Conservation (phyloP, 192 early-diverging fungal species). For the Umbelopsis ramanniana region DNA sequence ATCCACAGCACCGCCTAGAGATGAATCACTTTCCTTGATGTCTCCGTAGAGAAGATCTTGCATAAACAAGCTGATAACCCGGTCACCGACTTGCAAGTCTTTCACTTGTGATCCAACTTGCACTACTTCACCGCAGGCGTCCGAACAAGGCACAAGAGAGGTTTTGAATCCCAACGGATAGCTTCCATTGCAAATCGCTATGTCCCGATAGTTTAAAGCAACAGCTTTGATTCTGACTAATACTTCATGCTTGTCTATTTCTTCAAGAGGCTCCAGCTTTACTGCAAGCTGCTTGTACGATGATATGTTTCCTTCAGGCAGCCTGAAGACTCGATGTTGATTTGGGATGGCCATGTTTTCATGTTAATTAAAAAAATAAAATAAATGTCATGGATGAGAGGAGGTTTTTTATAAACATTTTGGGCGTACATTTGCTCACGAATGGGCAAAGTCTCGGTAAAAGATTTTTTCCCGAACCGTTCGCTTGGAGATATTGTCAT, state of each 20-base stretch:
- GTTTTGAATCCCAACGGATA: background rate
- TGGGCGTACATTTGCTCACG: too few species aligned
- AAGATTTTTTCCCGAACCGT: too few species aligned
- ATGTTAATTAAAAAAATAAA: too few species aligned
- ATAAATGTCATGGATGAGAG: too few species aligned
- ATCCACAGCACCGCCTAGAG: constrained; percentile 1
- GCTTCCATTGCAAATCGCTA: background rate
- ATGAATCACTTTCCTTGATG: background rate
- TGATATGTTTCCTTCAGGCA: background rate
- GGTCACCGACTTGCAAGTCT: constrained; percentile 22
- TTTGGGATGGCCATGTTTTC: background rate
- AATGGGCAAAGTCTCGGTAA: too few species aligned
- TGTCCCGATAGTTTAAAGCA: constrained; percentile 12
- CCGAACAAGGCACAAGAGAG: constrained; percentile 23
- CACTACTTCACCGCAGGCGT: constrained; percentile 23
- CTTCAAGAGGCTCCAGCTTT: background rate
- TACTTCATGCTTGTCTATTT: constrained; percentile 14
- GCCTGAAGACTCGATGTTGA: background rate
- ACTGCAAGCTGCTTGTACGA: background rate
- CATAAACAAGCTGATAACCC: background rate
- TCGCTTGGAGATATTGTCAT: too few species aligned
- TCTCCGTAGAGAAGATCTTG: constrained; percentile 1
- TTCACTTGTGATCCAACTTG: constrained; percentile 19
- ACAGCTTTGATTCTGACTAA: constrained; percentile 24
- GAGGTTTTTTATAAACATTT: too few species aligned